phyloP scores from a whole-genome alignment of 2,329 filamentous ascomycete species.

The Diaporthe caulivora region DNA sequence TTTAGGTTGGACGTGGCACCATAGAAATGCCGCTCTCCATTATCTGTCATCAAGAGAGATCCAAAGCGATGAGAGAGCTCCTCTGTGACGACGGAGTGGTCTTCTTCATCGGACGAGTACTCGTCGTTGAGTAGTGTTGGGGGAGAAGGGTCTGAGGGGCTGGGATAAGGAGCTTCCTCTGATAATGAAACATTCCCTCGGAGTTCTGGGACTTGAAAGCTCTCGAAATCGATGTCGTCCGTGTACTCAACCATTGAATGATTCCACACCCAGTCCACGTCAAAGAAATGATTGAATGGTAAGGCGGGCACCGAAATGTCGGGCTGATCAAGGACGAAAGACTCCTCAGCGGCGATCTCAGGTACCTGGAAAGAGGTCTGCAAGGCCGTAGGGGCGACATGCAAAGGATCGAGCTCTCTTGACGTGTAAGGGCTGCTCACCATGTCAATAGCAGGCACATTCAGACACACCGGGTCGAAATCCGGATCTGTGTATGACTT shows the following conservation, averaged over 20 bases:
- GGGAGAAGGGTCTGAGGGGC: background rate
- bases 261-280: slow-evolving; percentile 16
- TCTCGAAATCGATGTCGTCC: background rate
- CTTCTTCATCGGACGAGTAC: background rate
- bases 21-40: slow-evolving; percentile 10
- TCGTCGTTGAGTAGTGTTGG: slow-evolving; percentile 1
- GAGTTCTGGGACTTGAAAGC: background rate
- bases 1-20: slow-evolving; percentile 1
- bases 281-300: background rate
- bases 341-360: too few relatives aligned
- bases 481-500: background rate
- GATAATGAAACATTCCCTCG: too few relatives aligned
- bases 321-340: background rate
- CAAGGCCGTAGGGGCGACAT: background rate
- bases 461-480: too few relatives aligned
- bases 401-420: background rate
- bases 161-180: background rate
- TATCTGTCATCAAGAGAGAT: background rate
- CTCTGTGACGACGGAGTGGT: background rate
- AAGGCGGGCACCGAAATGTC: background rate
- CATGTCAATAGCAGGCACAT: background rate
- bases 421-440: background rate
- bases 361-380: background rate
- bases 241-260: background rate
- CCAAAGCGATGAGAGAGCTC: slow-evolving; percentile 1